Evolutionary conservation across 139 green algal species (phyloP).

Genomic region (Astrephomene gubernaculifera): DNA sequence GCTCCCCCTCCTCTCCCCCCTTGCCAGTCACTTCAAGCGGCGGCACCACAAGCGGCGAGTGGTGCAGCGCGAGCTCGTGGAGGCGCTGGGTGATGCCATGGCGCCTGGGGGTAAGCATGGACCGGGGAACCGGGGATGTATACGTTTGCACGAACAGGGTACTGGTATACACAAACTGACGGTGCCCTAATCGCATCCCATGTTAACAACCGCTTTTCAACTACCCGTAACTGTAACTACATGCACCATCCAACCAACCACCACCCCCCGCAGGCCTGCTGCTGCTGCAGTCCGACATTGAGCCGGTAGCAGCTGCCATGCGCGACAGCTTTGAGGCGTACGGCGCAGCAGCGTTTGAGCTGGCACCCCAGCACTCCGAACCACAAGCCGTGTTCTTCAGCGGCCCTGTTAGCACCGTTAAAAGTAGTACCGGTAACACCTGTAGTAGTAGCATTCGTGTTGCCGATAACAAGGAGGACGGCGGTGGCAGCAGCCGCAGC

Average conservation of each 20-base stretch:
- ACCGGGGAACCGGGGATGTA: background rate
- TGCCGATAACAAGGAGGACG: background rate
- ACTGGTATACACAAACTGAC: no score
- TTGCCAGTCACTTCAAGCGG: constrained; percentile 84
- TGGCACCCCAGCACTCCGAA: constrained; percentile 50
- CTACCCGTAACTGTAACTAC: background rate
- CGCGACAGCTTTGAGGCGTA: constrained; percentile 71
- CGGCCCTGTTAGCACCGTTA: background rate
- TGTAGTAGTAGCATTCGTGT: background rate
- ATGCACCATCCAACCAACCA: background rate
- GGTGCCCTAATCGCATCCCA: no score
- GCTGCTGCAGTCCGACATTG: constrained; percentile 86
- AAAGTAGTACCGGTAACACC: background rate
- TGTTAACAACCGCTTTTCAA: background rate
- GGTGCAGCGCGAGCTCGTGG: constrained; percentile 77
- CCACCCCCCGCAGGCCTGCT: constrained; percentile 59
- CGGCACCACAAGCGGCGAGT: constrained; percentile 87
- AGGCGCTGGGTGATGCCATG: constrained; percentile 24
- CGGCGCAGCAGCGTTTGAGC: constrained; percentile 48
- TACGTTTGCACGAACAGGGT: no score
- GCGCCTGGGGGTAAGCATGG: constrained; percentile 34
- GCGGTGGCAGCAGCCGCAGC: background rate
- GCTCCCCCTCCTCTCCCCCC: background rate
- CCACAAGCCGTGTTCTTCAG: constrained; percentile 7
- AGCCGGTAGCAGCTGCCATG: constrained; percentile 62